Base-by-base conservation (phyloP, 768 basidiomycete species). In the Paxillus rubicundulus region DNA sequence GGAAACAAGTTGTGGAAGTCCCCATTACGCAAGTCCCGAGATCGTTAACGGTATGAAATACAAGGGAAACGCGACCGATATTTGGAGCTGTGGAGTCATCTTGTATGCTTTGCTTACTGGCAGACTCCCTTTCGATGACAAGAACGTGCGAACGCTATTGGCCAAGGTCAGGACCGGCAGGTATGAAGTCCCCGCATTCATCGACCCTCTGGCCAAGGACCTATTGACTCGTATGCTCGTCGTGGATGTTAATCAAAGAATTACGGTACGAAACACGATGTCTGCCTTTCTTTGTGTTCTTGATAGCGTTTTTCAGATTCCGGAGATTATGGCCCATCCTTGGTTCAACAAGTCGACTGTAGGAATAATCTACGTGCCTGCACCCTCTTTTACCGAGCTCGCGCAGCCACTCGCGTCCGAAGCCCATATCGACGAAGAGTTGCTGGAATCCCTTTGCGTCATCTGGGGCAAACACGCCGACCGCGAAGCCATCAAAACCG, bases 61-160 rank as follows among this genome's bases (percentile, higher is more conserved):
- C 68, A 80, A 85, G 68, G 95, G 95, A 33, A 87, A 85, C 38
- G 87, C 90, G 5, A 91, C 92, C 2, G 95, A 97, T 69, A 91
- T 98, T 62, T 98, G 94, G 94, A 95, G 92, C 60, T 93, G 93
- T 55, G 95, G 95, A 20, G 91, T 98, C 41, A 93, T 96, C 59
- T 82, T 97, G 45, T 97, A 82, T 69, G 90, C 93, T 28, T 81
- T 98, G 43, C 79, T 97, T 37, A 91, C 92, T 28, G 93, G 95
- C 10, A 76, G 89, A 49, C 85, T 98, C 17, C 95, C 95, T 5
- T 98, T 97, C 63, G 95, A 97, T 63, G 92, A 97, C 76, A 87
- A 89, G 73, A 87, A 94, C 57, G 81, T 90, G 14, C 76, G 82
- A 50, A 78, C 72, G 4, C 79, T 98, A 34, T 78, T 98, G 20